These are phyloP conservation scores for Bacidia rubella DNA, from an alignment of 495 filamentous ascomycete genomes.

Conservation along the genomic window DNA sequence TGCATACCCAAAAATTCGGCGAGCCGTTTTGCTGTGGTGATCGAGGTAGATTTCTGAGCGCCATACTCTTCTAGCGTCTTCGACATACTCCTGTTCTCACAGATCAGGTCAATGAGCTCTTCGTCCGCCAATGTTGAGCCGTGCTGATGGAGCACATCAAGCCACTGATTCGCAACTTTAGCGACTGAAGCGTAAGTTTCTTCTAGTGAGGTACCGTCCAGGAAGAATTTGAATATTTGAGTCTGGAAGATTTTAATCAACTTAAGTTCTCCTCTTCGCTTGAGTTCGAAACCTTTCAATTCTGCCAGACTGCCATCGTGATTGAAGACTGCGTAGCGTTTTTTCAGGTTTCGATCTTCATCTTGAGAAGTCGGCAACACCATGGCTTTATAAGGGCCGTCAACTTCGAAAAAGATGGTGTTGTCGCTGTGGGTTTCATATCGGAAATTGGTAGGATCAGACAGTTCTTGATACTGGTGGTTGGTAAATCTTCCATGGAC, in stretches of 20 bases:
- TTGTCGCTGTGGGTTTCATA: constrained; percentile 97
- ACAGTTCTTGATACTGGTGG: constrained; percentile 84
- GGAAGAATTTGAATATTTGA: constrained; percentile 98
- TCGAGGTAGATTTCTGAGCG: constrained; percentile 88
- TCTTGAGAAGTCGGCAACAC: constrained; percentile 94
- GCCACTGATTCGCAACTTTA: constrained; percentile 89
- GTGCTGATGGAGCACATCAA: constrained; percentile 82
- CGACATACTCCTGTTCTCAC: constrained; percentile 92
- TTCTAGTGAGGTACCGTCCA: constrained; percentile 71
- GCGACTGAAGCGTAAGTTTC: constrained; percentile 90
- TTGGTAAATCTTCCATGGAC: constrained; percentile 95
- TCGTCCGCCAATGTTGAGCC: constrained; percentile 85
- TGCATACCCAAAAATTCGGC: constrained; percentile 95
- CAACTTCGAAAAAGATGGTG: constrained; percentile 98
- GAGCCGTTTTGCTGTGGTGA: constrained; percentile 90
- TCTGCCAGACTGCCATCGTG: constrained; percentile 95
- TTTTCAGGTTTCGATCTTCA: constrained; percentile 98
- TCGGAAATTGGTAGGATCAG: constrained; percentile 63
- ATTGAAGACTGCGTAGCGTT: constrained; percentile 98
- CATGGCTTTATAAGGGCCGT: constrained; percentile 96
- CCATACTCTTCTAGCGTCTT: constrained; percentile 97
- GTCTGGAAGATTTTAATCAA: constrained; percentile 99
- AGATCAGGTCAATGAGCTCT: constrained; percentile 96
- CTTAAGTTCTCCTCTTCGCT: constrained; percentile 94
- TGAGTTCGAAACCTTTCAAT: constrained; percentile 95